Conservation (phyloP, 768 basidiomycete species). For the Hypholoma sublateritium region DNA sequence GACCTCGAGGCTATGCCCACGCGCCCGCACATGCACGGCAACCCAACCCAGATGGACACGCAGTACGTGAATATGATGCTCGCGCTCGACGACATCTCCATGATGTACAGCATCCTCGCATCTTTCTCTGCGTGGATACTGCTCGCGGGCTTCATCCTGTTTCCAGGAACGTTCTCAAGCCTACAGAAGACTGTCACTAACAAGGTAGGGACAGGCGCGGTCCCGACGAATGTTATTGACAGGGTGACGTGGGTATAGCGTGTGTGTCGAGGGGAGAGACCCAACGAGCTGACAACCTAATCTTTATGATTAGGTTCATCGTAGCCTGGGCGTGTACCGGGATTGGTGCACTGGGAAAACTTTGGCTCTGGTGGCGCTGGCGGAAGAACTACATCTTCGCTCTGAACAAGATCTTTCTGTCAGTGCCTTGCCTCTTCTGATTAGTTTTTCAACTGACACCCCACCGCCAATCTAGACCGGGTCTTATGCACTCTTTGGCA, state of each 20-base stretch:
- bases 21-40: constrained; percentile 18
- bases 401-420: constrained; percentile 58
- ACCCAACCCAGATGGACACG: constrained; percentile 38
- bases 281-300: background rate
- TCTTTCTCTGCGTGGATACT: constrained; percentile 64
- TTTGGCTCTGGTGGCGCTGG: constrained; percentile 63
- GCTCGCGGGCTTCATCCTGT: constrained; percentile 60
- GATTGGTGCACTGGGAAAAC: constrained; percentile 52
- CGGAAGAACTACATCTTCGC: constrained; percentile 58
- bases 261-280: background rate
- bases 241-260: constrained; percentile 39
- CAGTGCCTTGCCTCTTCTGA: constrained; percentile 12
- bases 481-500: background rate
- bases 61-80: constrained; percentile 63
- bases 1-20: constrained; percentile 4
- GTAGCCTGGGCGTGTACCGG: constrained; percentile 56
- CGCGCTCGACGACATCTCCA: constrained; percentile 55
- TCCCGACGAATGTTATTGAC: constrained; percentile 31
- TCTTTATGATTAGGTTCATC: constrained; percentile 38
- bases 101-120: constrained; percentile 44
- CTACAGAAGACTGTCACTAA: constrained; percentile 33
- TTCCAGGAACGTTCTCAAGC: constrained; percentile 61
- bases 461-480: background rate
- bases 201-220: constrained; percentile 18
- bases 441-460: no score